A percentile compares a stretch with the other conserved stretches of the same genome.
Evolutionary conservation across 805 yeast species (phyloP).

Genomic region (Ogataea saltuana): DNA sequence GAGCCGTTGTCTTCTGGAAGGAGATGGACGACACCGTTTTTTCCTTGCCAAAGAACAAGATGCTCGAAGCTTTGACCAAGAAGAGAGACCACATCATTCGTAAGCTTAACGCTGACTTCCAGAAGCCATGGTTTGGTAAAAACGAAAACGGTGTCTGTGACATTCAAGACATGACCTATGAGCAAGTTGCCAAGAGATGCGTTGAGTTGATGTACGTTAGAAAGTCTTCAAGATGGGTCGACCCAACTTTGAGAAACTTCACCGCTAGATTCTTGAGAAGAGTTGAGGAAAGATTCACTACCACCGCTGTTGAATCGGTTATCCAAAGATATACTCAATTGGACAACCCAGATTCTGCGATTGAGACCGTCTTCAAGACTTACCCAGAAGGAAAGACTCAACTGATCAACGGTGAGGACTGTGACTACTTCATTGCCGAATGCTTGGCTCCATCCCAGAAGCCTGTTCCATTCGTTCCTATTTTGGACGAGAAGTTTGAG

Average conservation of each 20-base stretch:
- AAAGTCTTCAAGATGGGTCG: conserved; percentile 85
- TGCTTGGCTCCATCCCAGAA: conserved; percentile 85
- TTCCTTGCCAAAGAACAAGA: conserved; percentile 84
- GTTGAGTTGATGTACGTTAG: conserved; percentile 86
- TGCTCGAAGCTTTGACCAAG: conserved; percentile 74
- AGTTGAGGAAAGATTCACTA: conserved; percentile 93
- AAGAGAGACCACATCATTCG: conserved; percentile 85
- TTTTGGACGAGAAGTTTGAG: conserved; percentile 90
- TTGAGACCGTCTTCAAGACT: conserved; percentile 59
- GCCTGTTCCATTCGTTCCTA: conserved; percentile 98
- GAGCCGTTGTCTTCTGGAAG: conserved; percentile 97
- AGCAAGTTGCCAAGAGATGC: conserved; percentile 83
- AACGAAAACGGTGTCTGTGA: conserved; percentile 80
- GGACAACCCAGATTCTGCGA: conserved; percentile 61
- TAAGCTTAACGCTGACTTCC: conserved; percentile 90
- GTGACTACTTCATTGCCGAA: conserved; percentile 84
- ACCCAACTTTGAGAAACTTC: conserved; percentile 79
- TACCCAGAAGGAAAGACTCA: conserved; percentile 79
- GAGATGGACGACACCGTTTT: conserved; percentile 95
- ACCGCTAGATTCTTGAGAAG: conserved; percentile 86
- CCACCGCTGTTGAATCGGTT: conserved; percentile 57
- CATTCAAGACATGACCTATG: conserved; percentile 92
- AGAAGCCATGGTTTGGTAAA: conserved; percentile 96
- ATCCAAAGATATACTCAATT: conserved; percentile 73
- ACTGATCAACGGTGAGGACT: conserved; percentile 91